phyloP scores from a whole-genome alignment of 345 rosid species.

The Melastoma malabathricum region DNA sequence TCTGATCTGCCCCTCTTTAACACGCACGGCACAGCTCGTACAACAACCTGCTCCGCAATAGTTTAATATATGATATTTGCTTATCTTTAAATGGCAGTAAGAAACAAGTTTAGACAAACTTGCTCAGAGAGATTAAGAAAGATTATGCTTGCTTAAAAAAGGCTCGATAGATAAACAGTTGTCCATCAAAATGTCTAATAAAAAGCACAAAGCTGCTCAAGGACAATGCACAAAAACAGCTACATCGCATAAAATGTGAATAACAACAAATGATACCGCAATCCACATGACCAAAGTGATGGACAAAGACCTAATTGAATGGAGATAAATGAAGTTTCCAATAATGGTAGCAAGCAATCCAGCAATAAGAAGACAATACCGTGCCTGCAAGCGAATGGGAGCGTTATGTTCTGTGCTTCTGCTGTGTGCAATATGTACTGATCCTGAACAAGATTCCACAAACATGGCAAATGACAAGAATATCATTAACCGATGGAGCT shows the following conservation, averaged over 20 bases:
- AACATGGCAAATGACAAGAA: neutral
- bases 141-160: too few species aligned
- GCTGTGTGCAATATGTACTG: conserved; percentile 92
- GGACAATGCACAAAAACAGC: too few species aligned
- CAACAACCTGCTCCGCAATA: conserved; percentile 55
- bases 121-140: too few species aligned
- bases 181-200: too few species aligned
- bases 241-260: too few species aligned
- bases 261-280: too few species aligned
- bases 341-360: too few species aligned
- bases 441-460: conserved; percentile 45
- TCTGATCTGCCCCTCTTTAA: conserved; percentile 67
- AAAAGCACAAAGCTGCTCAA: too few species aligned
- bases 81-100: neutral
- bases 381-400: conserved; percentile 98
- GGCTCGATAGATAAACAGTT: too few species aligned
- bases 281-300: too few species aligned
- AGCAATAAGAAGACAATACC: conserved; percentile 30
- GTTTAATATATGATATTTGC: neutral
- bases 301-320: too few species aligned
- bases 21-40: conserved; percentile 93
- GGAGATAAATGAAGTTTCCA: too few species aligned
- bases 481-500: neutral
- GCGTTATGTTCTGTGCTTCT: conserved; percentile 64
- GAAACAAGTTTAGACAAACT: neutral